Evolutionary conservation across 345 rosid genomes (phyloP).

Genomic region (Zanthoxylum bungeanum): DNA sequence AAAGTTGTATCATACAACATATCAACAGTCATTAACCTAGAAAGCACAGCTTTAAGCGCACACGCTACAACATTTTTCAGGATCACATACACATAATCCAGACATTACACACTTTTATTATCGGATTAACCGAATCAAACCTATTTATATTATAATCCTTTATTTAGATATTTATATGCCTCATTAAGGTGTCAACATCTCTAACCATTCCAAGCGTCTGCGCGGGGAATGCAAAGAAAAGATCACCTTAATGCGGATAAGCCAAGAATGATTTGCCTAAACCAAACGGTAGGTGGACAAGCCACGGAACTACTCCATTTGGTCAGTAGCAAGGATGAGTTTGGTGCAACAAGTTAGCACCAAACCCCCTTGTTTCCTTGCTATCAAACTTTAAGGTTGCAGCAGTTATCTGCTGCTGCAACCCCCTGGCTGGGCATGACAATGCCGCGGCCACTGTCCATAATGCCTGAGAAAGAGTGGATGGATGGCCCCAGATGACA

Average conservation of each 20-base stretch:
- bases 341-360: too few relatives aligned
- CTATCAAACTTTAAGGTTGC: constrained; percentile 58
- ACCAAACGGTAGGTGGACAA: constrained; percentile 31
- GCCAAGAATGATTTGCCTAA: constrained; percentile 99
- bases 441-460: constrained; percentile 40
- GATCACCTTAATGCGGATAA: constrained; percentile 32
- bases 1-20: not conserved
- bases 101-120: not conserved
- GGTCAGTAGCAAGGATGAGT: constrained; percentile 34
- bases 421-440: constrained; percentile 76
- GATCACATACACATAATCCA: constrained; percentile 8
- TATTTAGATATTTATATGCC: not conserved
- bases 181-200: constrained; percentile 25
- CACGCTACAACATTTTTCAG: not conserved
- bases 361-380: too few relatives aligned
- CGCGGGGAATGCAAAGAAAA: constrained; percentile 17
- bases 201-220: constrained; percentile 14
- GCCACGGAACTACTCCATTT: constrained; percentile 26
- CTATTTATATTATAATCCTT: constrained; percentile 5
- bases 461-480: constrained; percentile 42
- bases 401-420: constrained; percentile 54
- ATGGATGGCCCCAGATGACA: constrained; percentile 36
- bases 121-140: not conserved
- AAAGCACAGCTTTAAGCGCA: constrained; percentile 1
- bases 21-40: not conserved